Evolutionary conservation across 306 rosid genomes (phyloP), one percentile per base, ranked within the genome.

Genomic region (Gastrolobium villosum): DNA sequence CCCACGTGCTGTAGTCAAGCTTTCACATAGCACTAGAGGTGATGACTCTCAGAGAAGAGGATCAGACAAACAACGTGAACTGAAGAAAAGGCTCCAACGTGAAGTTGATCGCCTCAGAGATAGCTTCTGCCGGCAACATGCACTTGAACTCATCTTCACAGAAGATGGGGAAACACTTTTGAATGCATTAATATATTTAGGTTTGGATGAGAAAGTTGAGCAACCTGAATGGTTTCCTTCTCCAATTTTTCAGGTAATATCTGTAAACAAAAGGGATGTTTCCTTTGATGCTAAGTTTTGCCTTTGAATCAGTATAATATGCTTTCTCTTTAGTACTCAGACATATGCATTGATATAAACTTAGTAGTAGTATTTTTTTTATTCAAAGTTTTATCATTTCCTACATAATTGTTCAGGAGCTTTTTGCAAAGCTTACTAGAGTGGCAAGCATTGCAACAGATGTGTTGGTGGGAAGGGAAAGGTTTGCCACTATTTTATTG

Each of bases 221-320:
- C 89, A 80, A 67, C 93, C 98, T 34, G 98, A 92, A 79, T 92
- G 93, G 94, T 95, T 95, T 64, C 99, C 98, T 36, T 92, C 99
- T 75, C 89, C 89, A 37, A 84, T 95, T 62, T 85, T 88, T 88
- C 98, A 92, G 96, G 97, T 88, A 76, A 34, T 39, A 68, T 62
- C 2, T 75, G 40, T 75, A 30, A 39, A 39, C 57, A 35, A 31
- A 59, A 72, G 48, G 8, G 14, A 54, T 62, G 46, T 72, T 74
- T 67, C 65, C 57, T 72, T 53, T 36, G 65, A 56, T 65, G 53
- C 28, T 59, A 70, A 40, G 8, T 28, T 60, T 36, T 56, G 41
- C 63, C 7, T 64, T 77, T 63, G 43, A 40, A 65, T 39, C 31
- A 30, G n/a, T 40, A 20, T 49, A 56, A 67, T 6, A 20, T 75